These are phyloP conservation scores for Carex kokanica DNA, from an alignment of 176 grass and related monocot genomes.

Conservation along the genomic window DNA sequence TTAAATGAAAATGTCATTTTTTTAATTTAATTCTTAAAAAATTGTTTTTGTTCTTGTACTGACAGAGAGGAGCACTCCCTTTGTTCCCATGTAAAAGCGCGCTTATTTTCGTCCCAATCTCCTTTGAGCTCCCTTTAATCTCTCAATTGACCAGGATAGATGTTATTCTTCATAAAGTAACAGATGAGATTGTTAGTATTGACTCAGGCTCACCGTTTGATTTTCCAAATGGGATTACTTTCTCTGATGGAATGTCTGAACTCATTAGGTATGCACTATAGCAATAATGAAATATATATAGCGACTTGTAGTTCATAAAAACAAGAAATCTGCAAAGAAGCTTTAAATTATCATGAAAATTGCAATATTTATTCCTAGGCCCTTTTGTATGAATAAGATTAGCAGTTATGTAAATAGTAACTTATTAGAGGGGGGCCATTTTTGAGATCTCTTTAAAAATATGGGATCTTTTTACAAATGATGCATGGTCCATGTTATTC, in stretches of 20 bases:
- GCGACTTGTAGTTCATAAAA: not conserved
- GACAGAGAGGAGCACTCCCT: constrained; percentile 90
- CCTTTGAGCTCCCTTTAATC: constrained; percentile 66
- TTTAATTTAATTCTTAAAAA: constrained; percentile 14
- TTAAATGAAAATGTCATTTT: constrained; percentile 4
- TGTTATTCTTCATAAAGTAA: constrained; percentile 90
- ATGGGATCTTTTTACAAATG: not conserved
- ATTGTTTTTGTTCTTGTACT: constrained; percentile 18
- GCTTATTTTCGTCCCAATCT: constrained; percentile 77
- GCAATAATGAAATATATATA: not conserved
- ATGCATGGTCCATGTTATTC: not conserved
- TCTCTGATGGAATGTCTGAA: constrained; percentile 78
- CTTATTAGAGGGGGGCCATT: not conserved
- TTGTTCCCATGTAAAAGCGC: constrained; percentile 49
- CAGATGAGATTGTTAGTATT: constrained; percentile 78
- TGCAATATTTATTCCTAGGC: not conserved
- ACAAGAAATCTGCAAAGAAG: not conserved
- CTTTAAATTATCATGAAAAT: not conserved
- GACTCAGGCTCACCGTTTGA: constrained; percentile 46
- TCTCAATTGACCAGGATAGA: constrained; percentile 78
- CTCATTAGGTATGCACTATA: constrained; percentile 53
- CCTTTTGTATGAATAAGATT: not conserved
- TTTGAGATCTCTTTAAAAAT: not conserved
- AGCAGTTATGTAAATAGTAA: not conserved
- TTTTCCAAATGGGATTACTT: constrained; percentile 68